Conservation (phyloP, 1,139 yeast species). For the Hyphopichia khmerensis region DNA sequence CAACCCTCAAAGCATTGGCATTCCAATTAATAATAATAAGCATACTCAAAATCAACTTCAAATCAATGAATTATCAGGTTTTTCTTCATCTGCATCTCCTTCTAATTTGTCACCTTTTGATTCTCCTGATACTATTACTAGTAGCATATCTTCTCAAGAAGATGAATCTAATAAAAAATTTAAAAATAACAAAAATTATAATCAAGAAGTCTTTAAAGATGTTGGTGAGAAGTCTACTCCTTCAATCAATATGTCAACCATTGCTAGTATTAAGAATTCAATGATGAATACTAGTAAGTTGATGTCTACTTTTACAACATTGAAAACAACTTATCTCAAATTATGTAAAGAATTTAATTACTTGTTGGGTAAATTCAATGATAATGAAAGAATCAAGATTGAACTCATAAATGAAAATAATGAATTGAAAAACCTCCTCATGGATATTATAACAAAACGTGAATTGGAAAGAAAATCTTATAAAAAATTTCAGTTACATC, state of each 20-base stretch:
- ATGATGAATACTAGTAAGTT: constrained; percentile 32
- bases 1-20: not conserved
- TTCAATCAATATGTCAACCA: constrained; percentile 17
- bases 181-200: not conserved
- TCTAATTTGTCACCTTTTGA: constrained; percentile 2
- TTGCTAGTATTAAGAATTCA: constrained; percentile 24
- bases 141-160: constrained; percentile 5
- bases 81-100: constrained; percentile 9
- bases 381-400: constrained; percentile 33
- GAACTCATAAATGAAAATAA: constrained; percentile 36
- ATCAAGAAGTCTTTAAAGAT: too few species aligned
- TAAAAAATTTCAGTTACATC: not conserved
- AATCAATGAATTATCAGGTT: not conserved
- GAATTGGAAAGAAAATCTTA: constrained; percentile 12
- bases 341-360: constrained; percentile 39
- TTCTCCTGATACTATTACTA: constrained; percentile 6
- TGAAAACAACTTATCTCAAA: constrained; percentile 34
- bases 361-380: constrained; percentile 32
- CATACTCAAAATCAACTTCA: not conserved
- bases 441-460: constrained; percentile 25
- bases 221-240: constrained; percentile 6
- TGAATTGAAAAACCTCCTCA: constrained; percentile 26
- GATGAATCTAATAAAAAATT: constrained; percentile 1
- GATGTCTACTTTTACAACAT: constrained; percentile 29
- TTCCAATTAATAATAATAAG: constrained; percentile 1